phyloP scores from a whole-genome alignment of 2,329 filamentous ascomycete genomes.

The Trichophyton verrucosum region DNA sequence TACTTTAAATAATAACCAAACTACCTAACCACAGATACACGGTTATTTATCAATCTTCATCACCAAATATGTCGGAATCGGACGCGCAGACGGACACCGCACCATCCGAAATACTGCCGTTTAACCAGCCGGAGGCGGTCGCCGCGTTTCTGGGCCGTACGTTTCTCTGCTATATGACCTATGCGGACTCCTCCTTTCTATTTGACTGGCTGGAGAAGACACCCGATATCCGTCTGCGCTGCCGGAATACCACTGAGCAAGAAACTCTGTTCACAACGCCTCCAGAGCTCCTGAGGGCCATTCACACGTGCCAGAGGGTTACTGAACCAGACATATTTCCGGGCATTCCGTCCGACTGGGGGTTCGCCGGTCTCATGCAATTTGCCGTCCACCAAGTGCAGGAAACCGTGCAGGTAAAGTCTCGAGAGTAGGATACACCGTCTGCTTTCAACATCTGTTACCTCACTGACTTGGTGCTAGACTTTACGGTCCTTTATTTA shows the following conservation, averaged over 20 bases:
- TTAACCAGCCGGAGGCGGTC: neutral
- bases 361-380: constrained; percentile 5
- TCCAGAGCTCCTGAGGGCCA: constrained; percentile 9
- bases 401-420: too few relatives aligned
- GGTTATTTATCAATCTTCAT: too few relatives aligned
- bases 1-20: too few relatives aligned
- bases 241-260: constrained; percentile 8
- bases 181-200: constrained; percentile 6
- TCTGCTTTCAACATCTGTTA: too few relatives aligned
- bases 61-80: too few relatives aligned
- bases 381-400: too few relatives aligned
- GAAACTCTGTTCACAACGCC: constrained; percentile 6
- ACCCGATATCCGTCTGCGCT: constrained; percentile 9
- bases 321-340: neutral
- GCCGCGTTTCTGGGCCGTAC: neutral
- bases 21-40: too few relatives aligned
- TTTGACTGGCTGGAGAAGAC: constrained; percentile 13
- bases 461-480: neutral
- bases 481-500: constrained; percentile 7
- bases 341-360: constrained; percentile 8
- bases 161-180: neutral
- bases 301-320: constrained; percentile 8
- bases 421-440: too few relatives aligned
- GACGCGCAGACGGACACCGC: neutral
- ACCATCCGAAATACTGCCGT: too few relatives aligned